Percentiles rank a stretch among this genome's conserved stretches.
These are phyloP conservation scores for Podaxis sp. DNA, from an alignment of 768 basidiomycete species.

Conservation along the genomic window DNA sequence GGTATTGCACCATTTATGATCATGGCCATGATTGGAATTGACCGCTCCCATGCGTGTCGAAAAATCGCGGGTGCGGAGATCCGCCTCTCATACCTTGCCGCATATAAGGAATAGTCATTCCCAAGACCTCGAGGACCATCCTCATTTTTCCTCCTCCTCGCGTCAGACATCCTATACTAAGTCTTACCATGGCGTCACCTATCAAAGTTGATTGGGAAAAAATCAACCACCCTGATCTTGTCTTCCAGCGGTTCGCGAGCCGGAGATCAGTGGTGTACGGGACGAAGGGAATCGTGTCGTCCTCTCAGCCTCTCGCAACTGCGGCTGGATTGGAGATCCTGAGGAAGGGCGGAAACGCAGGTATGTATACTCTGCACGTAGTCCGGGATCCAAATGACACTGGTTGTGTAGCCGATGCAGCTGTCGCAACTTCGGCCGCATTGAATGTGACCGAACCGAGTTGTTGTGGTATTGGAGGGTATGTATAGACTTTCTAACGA, in stretches of 20 bases:
- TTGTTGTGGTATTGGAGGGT: conserved; percentile 93
- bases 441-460: conserved; percentile 90
- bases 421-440: conserved; percentile 90
- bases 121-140: background rate
- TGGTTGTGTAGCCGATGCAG: conserved; percentile 71
- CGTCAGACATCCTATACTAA: background rate
- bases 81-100: background rate
- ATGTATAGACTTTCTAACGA: conserved; percentile 22
- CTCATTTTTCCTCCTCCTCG: background rate
- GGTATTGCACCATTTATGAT: background rate
- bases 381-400: background rate
- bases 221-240: conserved; percentile 64
- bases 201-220: conserved; percentile 52
- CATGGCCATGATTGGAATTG: background rate
- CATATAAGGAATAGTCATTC: background rate
- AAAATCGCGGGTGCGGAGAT: background rate
- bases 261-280: conserved; percentile 86
- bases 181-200: conserved; percentile 31
- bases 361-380: conserved; percentile 35
- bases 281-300: conserved; percentile 84
- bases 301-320: conserved; percentile 88
- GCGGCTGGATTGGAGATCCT: conserved; percentile 93
- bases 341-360: conserved; percentile 93
- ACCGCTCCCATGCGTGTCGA: background rate
- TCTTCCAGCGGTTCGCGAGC: conserved; percentile 74